A percentile compares a stretch with the other conserved stretches of the same genome.
These are phyloP conservation scores for Pezicula radicicola DNA, from an alignment of 2,329 filamentous ascomycete species.

Conservation along the genomic window DNA sequence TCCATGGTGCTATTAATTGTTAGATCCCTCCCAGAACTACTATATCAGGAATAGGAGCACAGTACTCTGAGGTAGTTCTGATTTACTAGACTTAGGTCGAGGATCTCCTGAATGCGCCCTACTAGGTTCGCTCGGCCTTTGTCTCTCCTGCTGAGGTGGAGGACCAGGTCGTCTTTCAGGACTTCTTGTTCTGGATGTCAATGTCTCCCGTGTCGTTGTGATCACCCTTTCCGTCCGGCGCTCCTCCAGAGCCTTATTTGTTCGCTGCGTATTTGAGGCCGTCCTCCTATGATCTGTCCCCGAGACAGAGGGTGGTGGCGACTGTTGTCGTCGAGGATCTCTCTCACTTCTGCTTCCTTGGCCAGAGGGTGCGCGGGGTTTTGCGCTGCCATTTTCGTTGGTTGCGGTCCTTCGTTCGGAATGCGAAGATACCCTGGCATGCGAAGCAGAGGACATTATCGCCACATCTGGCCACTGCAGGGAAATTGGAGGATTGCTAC, in stretches of 20 bases:
- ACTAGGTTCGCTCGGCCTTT: conserved; percentile 17
- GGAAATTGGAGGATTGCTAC: too few relatives aligned
- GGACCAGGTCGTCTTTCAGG: conserved; percentile 38
- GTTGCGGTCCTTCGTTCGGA: conserved; percentile 22
- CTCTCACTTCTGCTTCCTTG: conserved; percentile 22
- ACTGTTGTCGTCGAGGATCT: conserved; percentile 17
- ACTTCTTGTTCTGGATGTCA: conserved; percentile 57
- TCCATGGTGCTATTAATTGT: conserved; percentile 57
- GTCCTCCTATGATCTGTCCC: conserved; percentile 50
- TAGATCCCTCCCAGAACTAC: not conserved
- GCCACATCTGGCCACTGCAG: conserved; percentile 20
- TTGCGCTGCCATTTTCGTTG: conserved; percentile 24
- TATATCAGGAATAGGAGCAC: not conserved
- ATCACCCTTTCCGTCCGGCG: conserved; percentile 54
- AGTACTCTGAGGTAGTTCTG: conserved; percentile 49
- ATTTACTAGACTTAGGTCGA: conserved; percentile 33
- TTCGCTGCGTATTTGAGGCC: conserved; percentile 51
- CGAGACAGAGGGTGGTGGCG: conserved; percentile 19
- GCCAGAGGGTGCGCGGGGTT: conserved; percentile 25
- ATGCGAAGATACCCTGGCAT: conserved; percentile 26
- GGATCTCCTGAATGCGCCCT: conserved; percentile 22
- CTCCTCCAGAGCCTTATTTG: conserved; percentile 40
- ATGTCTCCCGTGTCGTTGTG: conserved; percentile 60
- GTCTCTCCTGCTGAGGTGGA: conserved; percentile 14
- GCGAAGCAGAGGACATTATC: conserved; percentile 29